These are phyloP conservation scores for Volvariella volvacea DNA, from an alignment of 1,284 basidiomycete species.

Conservation along the genomic window DNA sequence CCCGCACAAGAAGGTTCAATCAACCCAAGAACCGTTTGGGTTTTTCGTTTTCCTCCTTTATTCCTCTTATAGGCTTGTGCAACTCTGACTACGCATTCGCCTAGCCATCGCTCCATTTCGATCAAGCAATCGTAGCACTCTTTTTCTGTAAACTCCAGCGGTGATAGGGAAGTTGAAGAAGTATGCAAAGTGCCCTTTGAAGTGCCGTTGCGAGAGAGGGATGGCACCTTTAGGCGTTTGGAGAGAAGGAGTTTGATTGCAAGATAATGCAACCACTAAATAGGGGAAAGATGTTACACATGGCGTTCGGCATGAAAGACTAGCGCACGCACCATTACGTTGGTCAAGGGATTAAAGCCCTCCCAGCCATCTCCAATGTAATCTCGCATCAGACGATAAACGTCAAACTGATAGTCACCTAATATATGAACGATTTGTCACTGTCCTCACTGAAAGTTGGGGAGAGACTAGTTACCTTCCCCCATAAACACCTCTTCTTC, in stretches of 20 bases:
- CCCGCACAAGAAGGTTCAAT: conserved; percentile 38
- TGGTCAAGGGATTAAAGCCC: conserved; percentile 72
- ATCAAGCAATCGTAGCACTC: conserved; percentile 55
- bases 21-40: conserved; percentile 16
- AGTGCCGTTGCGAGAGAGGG: conserved; percentile 28
- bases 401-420: conserved; percentile 92
- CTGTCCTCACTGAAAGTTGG: neutral
- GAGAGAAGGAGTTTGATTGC: conserved; percentile 59
- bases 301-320: conserved; percentile 8
- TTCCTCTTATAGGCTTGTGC: neutral
- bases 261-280: conserved; percentile 87
- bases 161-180: neutral
- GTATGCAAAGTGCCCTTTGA: conserved; percentile 12
- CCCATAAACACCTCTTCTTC: conserved; percentile 82
- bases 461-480: conserved; percentile 40
- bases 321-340: conserved; percentile 68
- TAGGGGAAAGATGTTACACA: conserved; percentile 2
- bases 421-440: neutral
- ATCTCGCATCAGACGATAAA: conserved; percentile 84
- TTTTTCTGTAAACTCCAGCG: conserved; percentile 39
- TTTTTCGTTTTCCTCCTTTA: conserved; percentile 29
- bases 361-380: conserved; percentile 64
- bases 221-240: conserved; percentile 60
- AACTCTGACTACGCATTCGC: conserved; percentile 27
- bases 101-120: conserved; percentile 49